Evolutionary conservation across 768 basidiomycete genomes (phyloP).

Genomic region (Clitopilus hobsonii): DNA sequence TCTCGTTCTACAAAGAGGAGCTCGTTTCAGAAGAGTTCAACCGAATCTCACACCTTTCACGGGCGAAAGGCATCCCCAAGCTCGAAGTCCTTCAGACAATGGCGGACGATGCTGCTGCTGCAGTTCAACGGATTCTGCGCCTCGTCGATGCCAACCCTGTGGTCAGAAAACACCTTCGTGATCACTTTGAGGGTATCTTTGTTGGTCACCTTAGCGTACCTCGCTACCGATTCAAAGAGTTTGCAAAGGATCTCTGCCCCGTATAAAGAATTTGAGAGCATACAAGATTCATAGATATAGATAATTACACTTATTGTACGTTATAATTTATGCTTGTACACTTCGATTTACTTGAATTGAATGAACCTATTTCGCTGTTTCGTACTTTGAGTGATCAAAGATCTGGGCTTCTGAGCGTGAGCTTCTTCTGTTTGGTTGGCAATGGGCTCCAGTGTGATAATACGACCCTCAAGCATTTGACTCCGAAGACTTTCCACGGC

Average conservation of each 20-base stretch:
- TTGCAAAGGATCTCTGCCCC: background rate
- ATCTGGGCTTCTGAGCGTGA: no score
- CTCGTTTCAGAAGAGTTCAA: slow-evolving; percentile 5
- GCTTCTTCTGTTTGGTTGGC: no score
- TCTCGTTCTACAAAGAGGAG: slow-evolving; percentile 10
- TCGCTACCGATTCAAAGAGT: background rate
- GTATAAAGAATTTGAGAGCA: background rate
- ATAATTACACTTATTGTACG: background rate
- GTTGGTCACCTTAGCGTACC: background rate
- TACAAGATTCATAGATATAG: background rate
- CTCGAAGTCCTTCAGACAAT: slow-evolving; percentile 1
- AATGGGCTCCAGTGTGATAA: background rate
- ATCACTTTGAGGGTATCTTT: background rate
- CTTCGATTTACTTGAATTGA: no score
- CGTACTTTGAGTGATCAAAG: no score
- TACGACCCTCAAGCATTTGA: background rate
- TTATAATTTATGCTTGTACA: no score
- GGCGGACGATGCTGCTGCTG: slow-evolving; percentile 1
- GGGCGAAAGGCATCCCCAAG: slow-evolving; percentile 4
- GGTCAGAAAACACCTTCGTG: background rate
- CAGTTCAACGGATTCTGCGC: background rate
- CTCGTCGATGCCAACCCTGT: background rate
- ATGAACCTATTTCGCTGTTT: no score
- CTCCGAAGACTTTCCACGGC: background rate
- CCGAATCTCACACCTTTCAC: slow-evolving; percentile 6